These are phyloP conservation scores for Pestalotiopsis sp. DNA, from an alignment of 2,329 filamentous ascomycete species.

Conservation along the genomic window DNA sequence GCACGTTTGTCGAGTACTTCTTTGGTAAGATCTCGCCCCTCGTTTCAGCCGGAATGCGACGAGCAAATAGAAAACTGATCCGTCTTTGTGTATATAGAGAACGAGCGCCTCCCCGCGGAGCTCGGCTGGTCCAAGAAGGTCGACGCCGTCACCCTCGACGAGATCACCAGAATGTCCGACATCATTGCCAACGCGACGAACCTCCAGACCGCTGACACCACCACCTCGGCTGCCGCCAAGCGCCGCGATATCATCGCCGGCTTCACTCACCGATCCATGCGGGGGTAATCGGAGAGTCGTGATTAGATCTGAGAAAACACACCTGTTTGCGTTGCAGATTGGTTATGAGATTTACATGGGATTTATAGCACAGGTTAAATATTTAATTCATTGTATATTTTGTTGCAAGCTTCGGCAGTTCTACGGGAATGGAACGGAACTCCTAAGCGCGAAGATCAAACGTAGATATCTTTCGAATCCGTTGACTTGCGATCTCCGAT, in stretches of 20 bases:
- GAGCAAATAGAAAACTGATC: not conserved
- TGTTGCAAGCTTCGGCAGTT: too few species aligned
- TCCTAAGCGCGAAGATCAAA: too few species aligned
- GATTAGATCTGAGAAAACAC: too few species aligned
- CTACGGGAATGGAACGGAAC: too few species aligned
- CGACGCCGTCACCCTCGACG: not conserved
- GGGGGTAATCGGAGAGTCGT: not conserved
- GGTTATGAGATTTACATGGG: too few species aligned
- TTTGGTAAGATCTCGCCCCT: constrained; percentile 38
- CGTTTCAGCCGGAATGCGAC: not conserved
- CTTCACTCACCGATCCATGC: not conserved
- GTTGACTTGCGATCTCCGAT: too few species aligned
- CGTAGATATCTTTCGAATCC: too few species aligned
- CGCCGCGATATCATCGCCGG: not conserved
- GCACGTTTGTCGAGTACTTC: constrained; percentile 44
- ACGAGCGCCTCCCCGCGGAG: constrained; percentile 8
- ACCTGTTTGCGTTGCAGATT: too few species aligned
- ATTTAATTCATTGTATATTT: too few species aligned
- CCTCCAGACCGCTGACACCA: not conserved
- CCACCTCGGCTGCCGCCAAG: not conserved
- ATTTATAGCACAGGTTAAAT: too few species aligned
- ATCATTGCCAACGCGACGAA: constrained; percentile 4
- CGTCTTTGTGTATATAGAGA: not conserved
- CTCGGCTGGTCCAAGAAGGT: constrained; percentile 13
- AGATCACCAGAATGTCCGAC: not conserved